Evolutionary conservation across 495 filamentous ascomycete species (phyloP).

Genomic region (Chaetomidium leptoderma): DNA sequence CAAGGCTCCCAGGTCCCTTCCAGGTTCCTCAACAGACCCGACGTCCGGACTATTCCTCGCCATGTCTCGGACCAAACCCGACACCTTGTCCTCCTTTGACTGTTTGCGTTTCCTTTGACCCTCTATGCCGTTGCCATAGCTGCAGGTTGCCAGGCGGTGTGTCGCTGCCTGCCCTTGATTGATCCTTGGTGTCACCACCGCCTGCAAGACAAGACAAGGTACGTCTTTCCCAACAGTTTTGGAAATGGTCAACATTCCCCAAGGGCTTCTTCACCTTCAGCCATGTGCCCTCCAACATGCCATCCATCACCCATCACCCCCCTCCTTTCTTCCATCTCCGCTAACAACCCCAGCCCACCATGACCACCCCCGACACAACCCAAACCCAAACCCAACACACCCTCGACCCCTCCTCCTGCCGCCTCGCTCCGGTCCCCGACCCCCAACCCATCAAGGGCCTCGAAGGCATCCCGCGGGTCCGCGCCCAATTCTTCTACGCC

Average conservation of each 20-base stretch:
- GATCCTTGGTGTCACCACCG: neutral
- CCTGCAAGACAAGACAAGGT: neutral
- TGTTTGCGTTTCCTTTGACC: too few relatives aligned
- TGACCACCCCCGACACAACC: conserved; percentile 17
- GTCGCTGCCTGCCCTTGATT: neutral
- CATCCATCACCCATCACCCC: neutral
- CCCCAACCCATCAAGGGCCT: conserved; percentile 30
- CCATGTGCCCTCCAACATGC: neutral
- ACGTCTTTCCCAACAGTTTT: neutral
- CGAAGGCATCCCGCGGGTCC: conserved; percentile 50
- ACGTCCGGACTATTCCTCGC: neutral
- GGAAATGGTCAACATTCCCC: neutral
- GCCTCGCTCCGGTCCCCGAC: conserved; percentile 36
- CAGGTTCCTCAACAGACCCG: neutral
- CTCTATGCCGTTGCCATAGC: neutral
- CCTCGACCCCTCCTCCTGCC: conserved; percentile 37
- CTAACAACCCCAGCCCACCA: conserved; percentile 7
- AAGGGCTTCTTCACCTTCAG: neutral
- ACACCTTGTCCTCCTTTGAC: neutral
- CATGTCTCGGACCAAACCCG: conserved; percentile 4
- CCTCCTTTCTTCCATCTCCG: neutral
- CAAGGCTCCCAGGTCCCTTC: conserved; percentile 1
- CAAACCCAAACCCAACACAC: conserved; percentile 41
- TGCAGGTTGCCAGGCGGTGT: conserved; percentile 2
- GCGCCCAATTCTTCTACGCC: conserved; percentile 76